Evolutionary conservation across 192 early-diverging fungal species (phyloP).

Genomic region (Backusella morwellensis): DNA sequence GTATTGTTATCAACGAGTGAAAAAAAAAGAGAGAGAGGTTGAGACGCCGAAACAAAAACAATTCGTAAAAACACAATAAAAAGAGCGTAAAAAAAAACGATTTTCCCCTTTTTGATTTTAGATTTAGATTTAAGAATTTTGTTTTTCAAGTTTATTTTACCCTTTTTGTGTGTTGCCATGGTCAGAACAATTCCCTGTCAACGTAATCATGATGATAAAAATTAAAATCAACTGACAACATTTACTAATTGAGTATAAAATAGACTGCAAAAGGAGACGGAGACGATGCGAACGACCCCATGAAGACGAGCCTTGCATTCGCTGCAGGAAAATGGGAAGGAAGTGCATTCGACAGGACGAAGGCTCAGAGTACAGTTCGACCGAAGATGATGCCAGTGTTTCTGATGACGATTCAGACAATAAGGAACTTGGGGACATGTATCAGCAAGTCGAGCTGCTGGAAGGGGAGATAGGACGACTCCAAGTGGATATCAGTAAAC

Average conservation of each 20-base stretch:
- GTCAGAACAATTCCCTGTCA: constrained; percentile 9
- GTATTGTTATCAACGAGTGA: not conserved
- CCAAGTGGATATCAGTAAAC: not conserved
- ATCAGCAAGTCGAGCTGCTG: not conserved
- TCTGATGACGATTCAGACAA: constrained; percentile 9
- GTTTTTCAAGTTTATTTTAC: not conserved
- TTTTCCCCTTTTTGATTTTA: not conserved
- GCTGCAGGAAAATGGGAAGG: not conserved
- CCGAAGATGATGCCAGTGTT: not conserved
- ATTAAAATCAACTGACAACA: not conserved
- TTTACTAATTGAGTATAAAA: not conserved
- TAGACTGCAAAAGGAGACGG: constrained; percentile 11
- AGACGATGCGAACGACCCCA: constrained; percentile 3
- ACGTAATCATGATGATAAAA: not conserved
- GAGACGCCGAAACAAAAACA: not conserved
- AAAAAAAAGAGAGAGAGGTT: not conserved
- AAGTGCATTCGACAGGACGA: constrained; percentile 8
- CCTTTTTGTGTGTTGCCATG: constrained; percentile 6
- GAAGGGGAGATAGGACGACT: not conserved
- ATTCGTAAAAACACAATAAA: not conserved
- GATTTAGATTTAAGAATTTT: not conserved
- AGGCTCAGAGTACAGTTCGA: not conserved
- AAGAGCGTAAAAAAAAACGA: not conserved
- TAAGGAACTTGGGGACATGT: not conserved
- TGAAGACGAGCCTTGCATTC: not conserved